phyloP scores from a whole-genome alignment of 179 eudicot genomes.

The Patellifolia procumbens region DNA sequence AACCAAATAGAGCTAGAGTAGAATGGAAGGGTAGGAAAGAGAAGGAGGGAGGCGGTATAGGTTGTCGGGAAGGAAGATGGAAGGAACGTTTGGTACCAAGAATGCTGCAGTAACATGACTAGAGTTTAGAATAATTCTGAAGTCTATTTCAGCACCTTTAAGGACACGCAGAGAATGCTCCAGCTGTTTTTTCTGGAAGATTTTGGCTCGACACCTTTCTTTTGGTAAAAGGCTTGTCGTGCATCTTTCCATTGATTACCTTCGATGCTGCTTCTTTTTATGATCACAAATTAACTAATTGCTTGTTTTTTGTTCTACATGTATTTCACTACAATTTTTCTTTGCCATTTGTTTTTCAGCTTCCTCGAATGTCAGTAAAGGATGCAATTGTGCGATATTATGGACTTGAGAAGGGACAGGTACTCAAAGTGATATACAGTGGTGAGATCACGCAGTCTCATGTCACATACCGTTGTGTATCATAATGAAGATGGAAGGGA shows the following conservation, averaged over 20 bases:
- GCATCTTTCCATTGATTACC: neutral
- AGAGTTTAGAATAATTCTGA: neutral
- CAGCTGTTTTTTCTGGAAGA: neutral
- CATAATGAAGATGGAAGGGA: constrained; percentile 30
- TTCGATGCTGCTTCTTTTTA: neutral
- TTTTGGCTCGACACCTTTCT: neutral
- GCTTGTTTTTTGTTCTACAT: neutral
- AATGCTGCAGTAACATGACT: neutral
- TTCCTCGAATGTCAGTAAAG: constrained; percentile 65
- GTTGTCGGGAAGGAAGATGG: neutral
- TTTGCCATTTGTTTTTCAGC: constrained; percentile 40
- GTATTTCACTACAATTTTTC: neutral
- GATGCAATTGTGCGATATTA: constrained; percentile 77
- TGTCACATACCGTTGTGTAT: constrained; percentile 71
- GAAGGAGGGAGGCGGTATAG: neutral
- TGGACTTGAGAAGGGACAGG: constrained; percentile 77
- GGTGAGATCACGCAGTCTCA: constrained; percentile 69
- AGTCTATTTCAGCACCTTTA: neutral
- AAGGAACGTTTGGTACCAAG: neutral
- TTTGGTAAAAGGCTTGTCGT: neutral
- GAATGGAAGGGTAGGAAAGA: neutral
- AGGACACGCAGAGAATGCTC: neutral
- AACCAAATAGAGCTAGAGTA: neutral
- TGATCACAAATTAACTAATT: neutral
- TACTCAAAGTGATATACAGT: constrained; percentile 61